Percentiles rank a stretch among this genome's conserved stretches.
These are phyloP conservation scores for Oxytropis ochrocephala DNA, from an alignment of 306 rosid genomes.

Conservation along the genomic window DNA sequence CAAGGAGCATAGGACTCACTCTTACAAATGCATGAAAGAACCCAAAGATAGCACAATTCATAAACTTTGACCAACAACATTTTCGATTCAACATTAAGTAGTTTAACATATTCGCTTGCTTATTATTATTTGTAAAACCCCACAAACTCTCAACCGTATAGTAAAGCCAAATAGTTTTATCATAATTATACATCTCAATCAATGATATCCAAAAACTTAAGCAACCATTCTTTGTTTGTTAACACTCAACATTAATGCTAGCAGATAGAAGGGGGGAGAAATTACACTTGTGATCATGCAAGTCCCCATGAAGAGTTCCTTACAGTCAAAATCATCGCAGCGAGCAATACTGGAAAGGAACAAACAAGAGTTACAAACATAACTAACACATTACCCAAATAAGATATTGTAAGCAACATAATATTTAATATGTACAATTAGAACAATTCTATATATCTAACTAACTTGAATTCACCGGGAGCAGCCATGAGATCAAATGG, in stretches of 20 bases:
- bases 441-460: not conserved
- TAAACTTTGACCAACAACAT: not conserved
- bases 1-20: not conserved
- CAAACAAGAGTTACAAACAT: too few species aligned
- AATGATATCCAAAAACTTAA: not conserved
- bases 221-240: not conserved
- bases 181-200: not conserved
- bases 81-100: not conserved
- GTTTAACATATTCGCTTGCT: not conserved
- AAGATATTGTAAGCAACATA: not conserved
- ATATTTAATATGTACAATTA: not conserved
- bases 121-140: not conserved
- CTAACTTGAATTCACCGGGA: not conserved
- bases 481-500: slow-evolving; percentile 1
- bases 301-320: too few species aligned
- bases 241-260: not conserved
- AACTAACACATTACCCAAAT: too few species aligned
- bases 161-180: not conserved
- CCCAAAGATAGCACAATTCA: not conserved
- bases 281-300: not conserved
- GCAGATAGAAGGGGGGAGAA: not conserved
- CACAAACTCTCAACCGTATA: not conserved
- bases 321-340: too few species aligned
- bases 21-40: not conserved
- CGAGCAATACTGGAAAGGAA: too few species aligned